These are phyloP conservation scores for Beauveria sp. DNA, from an alignment of 2,329 filamentous ascomycete species.

Conservation along the genomic window DNA sequence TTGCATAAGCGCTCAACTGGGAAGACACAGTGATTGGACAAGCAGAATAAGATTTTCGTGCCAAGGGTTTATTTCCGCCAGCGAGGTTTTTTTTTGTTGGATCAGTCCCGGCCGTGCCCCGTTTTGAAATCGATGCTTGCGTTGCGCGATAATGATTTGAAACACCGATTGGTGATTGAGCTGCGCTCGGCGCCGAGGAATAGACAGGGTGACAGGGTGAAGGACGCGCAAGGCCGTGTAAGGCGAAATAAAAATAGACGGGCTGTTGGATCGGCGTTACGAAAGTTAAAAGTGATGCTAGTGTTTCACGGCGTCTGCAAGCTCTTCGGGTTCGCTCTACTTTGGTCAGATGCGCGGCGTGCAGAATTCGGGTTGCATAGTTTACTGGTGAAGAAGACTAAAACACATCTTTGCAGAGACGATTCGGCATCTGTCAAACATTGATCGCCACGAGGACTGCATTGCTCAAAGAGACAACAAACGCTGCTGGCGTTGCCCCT, in stretches of 20 bases:
- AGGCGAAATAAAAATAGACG: background rate
- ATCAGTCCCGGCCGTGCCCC: background rate
- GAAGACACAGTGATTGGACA: background rate
- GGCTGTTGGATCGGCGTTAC: background rate
- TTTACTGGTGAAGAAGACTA: background rate
- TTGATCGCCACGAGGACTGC: background rate
- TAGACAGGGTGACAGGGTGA: background rate
- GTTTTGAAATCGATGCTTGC: no score
- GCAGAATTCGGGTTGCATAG: background rate
- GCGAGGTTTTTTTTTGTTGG: background rate
- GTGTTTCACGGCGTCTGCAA: background rate
- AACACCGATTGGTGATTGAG: background rate
- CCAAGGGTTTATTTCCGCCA: background rate
- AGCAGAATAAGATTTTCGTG: background rate
- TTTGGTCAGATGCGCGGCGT: background rate
- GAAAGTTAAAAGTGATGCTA: slow-evolving; percentile 8
- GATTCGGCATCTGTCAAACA: background rate
- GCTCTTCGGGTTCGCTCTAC: background rate
- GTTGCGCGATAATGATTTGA: background rate
- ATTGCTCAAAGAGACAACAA: background rate
- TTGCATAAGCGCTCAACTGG: background rate
- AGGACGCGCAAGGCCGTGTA: background rate
- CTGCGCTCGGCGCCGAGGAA: background rate
- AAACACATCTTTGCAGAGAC: no score
- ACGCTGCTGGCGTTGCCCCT: background rate